A percentile compares a stretch with the other conserved stretches of the same genome.
These are phyloP conservation scores for Globisporangium parvum DNA, from an alignment of 352 stramenopile species.

Conservation along the genomic window DNA sequence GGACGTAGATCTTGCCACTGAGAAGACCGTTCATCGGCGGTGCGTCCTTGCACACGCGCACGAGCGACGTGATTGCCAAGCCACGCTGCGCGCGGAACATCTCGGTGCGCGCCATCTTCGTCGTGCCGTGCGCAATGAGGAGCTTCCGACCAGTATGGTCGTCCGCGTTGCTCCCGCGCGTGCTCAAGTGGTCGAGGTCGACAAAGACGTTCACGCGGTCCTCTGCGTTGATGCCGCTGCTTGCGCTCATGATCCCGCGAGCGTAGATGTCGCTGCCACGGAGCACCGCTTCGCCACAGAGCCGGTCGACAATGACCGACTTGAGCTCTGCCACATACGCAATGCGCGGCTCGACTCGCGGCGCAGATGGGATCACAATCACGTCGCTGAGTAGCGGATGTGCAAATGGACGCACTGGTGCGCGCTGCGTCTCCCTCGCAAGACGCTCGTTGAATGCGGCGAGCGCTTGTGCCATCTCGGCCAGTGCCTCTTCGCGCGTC, in stretches of 20 bases:
- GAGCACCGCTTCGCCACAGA: constrained; percentile 92
- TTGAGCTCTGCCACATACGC: constrained; percentile 27
- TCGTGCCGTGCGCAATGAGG: constrained; percentile 64
- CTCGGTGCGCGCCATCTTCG: constrained; percentile 67
- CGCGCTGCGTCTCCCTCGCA: constrained; percentile 25
- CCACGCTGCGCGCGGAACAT: constrained; percentile 69
- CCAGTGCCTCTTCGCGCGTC: constrained; percentile 48
- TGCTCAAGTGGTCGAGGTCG: constrained; percentile 75
- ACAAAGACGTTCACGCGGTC: constrained; percentile 84
- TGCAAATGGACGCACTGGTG: constrained; percentile 26
- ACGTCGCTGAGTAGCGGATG: constrained; percentile 51
- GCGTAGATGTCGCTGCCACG: constrained; percentile 93
- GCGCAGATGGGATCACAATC: constrained; percentile 60
- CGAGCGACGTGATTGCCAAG: constrained; percentile 53
- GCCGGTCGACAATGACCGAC: constrained; percentile 84
- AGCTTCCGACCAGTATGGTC: constrained; percentile 79
- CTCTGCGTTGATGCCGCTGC: constrained; percentile 69
- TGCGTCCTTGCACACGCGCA: constrained; percentile 73
- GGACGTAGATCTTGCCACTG: constrained; percentile 80
- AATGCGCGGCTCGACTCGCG: constrained; percentile 21
- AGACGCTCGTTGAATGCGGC: constrained; percentile 51
- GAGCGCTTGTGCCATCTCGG: constrained; percentile 35
- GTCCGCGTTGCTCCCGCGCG: constrained; percentile 57
- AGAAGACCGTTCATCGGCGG: constrained; percentile 88
- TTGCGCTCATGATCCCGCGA: constrained; percentile 87